These are phyloP conservation scores for Uncinocarpus reesii DNA, from an alignment of 2,329 filamentous ascomycete genomes.

Conservation along the genomic window DNA sequence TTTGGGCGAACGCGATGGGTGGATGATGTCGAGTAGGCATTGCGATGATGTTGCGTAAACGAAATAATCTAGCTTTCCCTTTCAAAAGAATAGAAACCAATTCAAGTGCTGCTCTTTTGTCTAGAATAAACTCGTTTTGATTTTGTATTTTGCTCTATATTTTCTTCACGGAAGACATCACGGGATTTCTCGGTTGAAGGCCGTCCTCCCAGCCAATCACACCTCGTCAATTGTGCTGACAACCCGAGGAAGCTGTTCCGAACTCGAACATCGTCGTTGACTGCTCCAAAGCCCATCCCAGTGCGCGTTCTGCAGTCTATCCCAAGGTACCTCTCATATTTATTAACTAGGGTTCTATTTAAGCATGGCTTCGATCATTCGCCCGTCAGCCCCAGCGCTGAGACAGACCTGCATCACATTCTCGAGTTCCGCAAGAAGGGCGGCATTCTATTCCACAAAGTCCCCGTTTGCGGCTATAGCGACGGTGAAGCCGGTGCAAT, in stretches of 20 bases:
- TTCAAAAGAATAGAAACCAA: too few relatives aligned
- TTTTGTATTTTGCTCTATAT: neutral
- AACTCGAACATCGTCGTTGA: neutral
- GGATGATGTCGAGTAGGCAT: too few relatives aligned
- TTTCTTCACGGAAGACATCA: slow-evolving; percentile 5
- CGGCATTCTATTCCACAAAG: slow-evolving; percentile 19
- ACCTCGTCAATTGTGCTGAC: slow-evolving; percentile 16
- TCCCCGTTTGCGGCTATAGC: slow-evolving; percentile 17
- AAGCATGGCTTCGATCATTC: slow-evolving; percentile 34
- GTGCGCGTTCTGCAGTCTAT: too few relatives aligned
- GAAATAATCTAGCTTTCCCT: too few relatives aligned
- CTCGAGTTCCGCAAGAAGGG: slow-evolving; percentile 23
- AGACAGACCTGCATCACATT: slow-evolving; percentile 30
- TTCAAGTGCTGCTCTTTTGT: too few relatives aligned
- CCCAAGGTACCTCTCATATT: too few relatives aligned
- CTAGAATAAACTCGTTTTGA: too few relatives aligned
- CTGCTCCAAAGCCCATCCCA: slow-evolving; percentile 1
- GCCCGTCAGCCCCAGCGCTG: slow-evolving; percentile 29
- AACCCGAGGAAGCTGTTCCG: slow-evolving; percentile 16
- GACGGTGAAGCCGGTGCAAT: slow-evolving; percentile 16
- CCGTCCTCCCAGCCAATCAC: slow-evolving; percentile 15
- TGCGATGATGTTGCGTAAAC: too few relatives aligned
- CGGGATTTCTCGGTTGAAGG: slow-evolving; percentile 17
- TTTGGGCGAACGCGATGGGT: neutral
- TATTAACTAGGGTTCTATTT: neutral